These are phyloP conservation scores for Nakaseomyces nivariensis DNA, from an alignment of 1,139 yeast genomes.

Conservation along the genomic window DNA sequence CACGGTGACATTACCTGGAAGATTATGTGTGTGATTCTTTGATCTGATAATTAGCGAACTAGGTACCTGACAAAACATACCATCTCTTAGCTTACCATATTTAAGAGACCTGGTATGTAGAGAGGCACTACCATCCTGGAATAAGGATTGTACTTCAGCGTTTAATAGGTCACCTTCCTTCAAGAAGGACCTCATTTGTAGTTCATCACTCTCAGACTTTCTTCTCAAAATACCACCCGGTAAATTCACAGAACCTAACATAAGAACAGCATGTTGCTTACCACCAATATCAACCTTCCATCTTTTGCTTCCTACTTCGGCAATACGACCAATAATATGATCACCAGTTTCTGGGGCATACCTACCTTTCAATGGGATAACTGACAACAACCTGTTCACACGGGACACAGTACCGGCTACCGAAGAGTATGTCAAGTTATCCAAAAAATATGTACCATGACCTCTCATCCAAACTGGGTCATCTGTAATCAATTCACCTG, in stretches of 20 bases:
- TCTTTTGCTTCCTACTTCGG: conserved; percentile 86
- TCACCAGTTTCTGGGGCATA: conserved; percentile 95
- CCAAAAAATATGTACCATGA: conserved; percentile 83
- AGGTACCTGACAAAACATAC: conserved; percentile 72
- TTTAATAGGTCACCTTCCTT: conserved; percentile 96
- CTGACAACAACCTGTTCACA: conserved; percentile 80
- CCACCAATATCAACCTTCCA: conserved; percentile 98
- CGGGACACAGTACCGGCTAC: conserved; percentile 86
- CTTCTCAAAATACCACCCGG: conserved; percentile 96
- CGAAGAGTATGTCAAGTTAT: conserved; percentile 66
- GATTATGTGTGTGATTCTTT: conserved; percentile 72
- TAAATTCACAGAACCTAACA: conserved; percentile 90
- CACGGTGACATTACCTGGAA: conserved; percentile 85
- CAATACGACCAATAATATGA: conserved; percentile 86
- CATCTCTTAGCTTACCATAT: conserved; percentile 91
- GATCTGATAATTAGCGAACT: conserved; percentile 73
- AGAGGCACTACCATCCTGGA: conserved; percentile 85
- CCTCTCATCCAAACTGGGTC: conserved; percentile 99
- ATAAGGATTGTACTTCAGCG: conserved; percentile 90
- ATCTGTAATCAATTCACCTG: conserved; percentile 94
- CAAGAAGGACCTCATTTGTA: conserved; percentile 87
- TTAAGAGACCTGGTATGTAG: conserved; percentile 90
- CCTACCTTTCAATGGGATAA: conserved; percentile 75
- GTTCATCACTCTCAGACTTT: conserved; percentile 88
- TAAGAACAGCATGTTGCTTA: conserved; percentile 79